Percentiles rank a stretch among this genome's conserved stretches.
Conservation (phyloP, 2,329 filamentous ascomycete species). For the Emmonsiellopsis sp. region DNA sequence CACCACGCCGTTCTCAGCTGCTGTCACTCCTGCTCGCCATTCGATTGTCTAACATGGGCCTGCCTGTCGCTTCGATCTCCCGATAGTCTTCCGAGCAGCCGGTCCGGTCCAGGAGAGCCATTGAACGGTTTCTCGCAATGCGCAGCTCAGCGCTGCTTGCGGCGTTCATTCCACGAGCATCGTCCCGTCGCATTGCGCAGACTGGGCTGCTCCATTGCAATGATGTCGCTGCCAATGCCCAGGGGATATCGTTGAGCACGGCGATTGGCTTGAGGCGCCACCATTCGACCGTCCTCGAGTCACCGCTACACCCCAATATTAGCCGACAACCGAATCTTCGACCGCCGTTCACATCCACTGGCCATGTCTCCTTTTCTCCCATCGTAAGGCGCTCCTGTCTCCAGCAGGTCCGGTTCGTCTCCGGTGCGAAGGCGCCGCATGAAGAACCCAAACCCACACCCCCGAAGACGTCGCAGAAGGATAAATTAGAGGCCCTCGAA, state of each 20-base stretch:
- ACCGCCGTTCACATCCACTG: conserved; percentile 10
- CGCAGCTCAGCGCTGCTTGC: conserved; percentile 32
- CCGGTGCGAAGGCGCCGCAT: conserved; percentile 13
- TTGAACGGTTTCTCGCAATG: conserved; percentile 21
- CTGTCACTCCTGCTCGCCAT: background rate
- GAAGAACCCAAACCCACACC: background rate
- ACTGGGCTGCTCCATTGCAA: conserved; percentile 4
- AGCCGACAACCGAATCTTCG: conserved; percentile 6
- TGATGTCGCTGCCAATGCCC: background rate
- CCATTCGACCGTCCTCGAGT: conserved; percentile 17
- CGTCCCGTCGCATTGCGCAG: conserved; percentile 17
- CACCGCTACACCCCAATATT: conserved; percentile 5
- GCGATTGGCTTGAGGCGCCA: conserved; percentile 12
- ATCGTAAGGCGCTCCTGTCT: conserved; percentile 4
- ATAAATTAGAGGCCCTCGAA: conserved; percentile 9
- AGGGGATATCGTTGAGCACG: background rate
- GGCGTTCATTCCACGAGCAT: conserved; percentile 23
- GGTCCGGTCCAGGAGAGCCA: background rate
- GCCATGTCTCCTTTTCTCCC: conserved; percentile 7
- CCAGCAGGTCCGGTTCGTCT: conserved; percentile 20
- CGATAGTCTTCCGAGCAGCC: background rate
- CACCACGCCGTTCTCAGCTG: background rate
- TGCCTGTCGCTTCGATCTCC: background rate
- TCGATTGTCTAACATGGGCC: conserved; percentile 1
- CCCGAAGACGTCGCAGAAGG: background rate